phyloP scores from a whole-genome alignment of 495 filamentous ascomycete species.

The Aspergillus haitiensis region DNA sequence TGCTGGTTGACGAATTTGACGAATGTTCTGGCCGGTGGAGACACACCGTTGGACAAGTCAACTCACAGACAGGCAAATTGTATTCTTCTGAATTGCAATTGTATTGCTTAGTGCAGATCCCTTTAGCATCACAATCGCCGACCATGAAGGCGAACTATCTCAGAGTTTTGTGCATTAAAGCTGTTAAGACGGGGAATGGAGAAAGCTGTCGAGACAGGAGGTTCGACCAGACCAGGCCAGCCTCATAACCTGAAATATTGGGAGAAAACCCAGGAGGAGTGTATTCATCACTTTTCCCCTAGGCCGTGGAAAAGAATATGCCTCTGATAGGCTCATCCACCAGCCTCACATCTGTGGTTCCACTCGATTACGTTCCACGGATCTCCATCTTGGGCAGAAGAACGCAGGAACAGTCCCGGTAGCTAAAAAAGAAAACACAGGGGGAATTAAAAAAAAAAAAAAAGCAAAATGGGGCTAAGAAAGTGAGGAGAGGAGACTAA shows the following conservation, averaged over 20 bases:
- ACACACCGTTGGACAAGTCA: background rate
- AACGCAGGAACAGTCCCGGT: background rate
- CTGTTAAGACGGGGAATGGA: too few species aligned
- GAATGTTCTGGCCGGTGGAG: constrained; percentile 1
- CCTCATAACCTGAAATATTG: too few species aligned
- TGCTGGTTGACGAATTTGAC: too few species aligned
- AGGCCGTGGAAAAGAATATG: background rate
- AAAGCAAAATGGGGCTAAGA: too few species aligned
- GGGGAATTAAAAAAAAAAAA: background rate
- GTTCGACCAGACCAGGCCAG: too few species aligned
- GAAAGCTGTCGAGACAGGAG: too few species aligned
- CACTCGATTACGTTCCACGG: constrained; percentile 15
- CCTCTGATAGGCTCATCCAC: constrained; percentile 4
- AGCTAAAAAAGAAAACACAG: too few species aligned
- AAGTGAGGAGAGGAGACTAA: too few species aligned
- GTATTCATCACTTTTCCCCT: background rate
- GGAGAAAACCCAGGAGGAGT: background rate
- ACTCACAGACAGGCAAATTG: background rate
- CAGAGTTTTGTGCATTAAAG: too few species aligned
- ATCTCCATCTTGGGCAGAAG: background rate
- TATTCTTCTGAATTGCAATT: background rate
- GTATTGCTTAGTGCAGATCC: background rate
- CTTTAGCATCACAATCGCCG: background rate
- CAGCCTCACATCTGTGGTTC: background rate
- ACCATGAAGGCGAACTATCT: too few species aligned